Evolutionary conservation across 345 rosid genomes (phyloP), one percentile per base, ranked within the genome.

Genomic region (Hibiscus mutabilis): DNA sequence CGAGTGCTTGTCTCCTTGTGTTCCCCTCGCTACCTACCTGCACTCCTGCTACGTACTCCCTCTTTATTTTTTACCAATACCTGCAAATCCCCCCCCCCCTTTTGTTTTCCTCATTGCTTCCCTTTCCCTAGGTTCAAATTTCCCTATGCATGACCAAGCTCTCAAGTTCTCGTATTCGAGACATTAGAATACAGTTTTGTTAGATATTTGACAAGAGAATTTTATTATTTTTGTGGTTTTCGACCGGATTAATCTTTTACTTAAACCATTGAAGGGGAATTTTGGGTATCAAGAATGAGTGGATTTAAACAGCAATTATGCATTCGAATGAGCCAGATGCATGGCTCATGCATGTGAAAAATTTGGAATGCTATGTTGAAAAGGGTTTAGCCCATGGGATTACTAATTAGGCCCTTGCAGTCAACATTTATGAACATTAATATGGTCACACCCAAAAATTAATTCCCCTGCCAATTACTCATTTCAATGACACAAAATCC

Each of bases 371-470:
- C 8, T 25, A 4, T 25, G 70, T 15, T 15, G 57, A 66, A 46
- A 57, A 47, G 16, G n/a, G 29, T 40, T 62, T 19, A 40, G 68
- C n/a, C 29, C 40, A 12, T 37, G 40, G 12, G 51, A 11, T 51
- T 51, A 12, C 8, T n/a, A 31, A 47, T 62, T 74, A 2, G 51
- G 16, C 31, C 33, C 61, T 24, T 25, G 55, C 52, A 53, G 74
- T 75, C 77, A 75, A 76, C 75, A 60, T 51, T 51, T 76, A 74
- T 72, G 80, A 80, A 72, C 52, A 75, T 37, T 37, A n/a, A 60
- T 66, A 35, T 72, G 33, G 61, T 11, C 22, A 59, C 44, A 11
- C 14, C 25, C 52, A 64, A n/a, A 64, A 21, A 21, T 19, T 53
- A 53, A 64, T 65, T 44, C 37, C n/a, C 21, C 35, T 2, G 21